Base-by-base conservation (phyloP, 2,329 filamentous ascomycete genomes). In the Simplicillium sp. region DNA sequence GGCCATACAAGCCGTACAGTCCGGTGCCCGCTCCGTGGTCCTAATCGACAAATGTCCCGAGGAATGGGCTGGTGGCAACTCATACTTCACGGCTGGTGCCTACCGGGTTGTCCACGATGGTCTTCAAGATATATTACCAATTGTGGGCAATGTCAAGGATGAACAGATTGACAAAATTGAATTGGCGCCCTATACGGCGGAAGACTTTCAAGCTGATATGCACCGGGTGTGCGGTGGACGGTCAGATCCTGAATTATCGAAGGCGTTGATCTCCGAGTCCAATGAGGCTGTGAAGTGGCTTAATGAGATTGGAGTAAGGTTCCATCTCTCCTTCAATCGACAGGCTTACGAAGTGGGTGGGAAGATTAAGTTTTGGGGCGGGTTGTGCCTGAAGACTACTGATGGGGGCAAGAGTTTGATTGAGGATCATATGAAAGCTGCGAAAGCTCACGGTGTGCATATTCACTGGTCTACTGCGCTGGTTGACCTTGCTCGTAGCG, bases 331-430 rank as follows among this genome's bases (percentile, higher is more conserved):
- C 2, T 83, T 83, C 55, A 76, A 82, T 44, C 65, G 80, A 3
- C 80, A 85, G 51, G 75, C 80, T 0, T 84, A 80, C 53, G 64
- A 77, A 42, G 68, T 82, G n/a, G 63, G 75, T 38, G 76, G 73
- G 1, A 61, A 71, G 25, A 68, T 69, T 51, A 78, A 76, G 50
- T 84, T 84, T 53, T 84, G 79, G 79, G 80, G 80, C 11, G 80
- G 80, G 0, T 57, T 84, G 52, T 66, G 64, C n/a, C 56, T 82
- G 29, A 77, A 70, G 50, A 77, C 73, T 0, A 51, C 73, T 38
- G 71, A 77, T 46, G 76, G 75, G 1, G 78, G 78, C 0, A 78
- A 78, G 48, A 74, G 77, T 0, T 57, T 82, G 6, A 67, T 80
- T 3, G 52, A 64, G 17, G 67, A 75, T 44, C 62, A 76, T 45